A percentile compares a stretch with the other conserved stretches of the same genome.
Conservation (phyloP, 495 filamentous ascomycete genomes). For the Xylaria acuta region DNA sequence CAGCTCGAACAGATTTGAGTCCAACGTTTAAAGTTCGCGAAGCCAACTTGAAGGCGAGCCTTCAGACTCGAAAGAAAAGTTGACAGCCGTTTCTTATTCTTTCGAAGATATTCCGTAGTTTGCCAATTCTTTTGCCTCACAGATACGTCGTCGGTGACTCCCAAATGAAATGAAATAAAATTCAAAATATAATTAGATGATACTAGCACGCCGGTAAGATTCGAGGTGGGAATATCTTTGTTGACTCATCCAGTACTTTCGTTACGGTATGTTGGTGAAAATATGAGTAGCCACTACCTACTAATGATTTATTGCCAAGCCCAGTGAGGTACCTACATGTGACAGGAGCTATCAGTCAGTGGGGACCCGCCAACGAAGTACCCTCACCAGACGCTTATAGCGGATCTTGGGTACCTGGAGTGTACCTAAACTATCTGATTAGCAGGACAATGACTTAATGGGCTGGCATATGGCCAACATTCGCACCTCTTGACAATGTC, state of each 20-base stretch:
- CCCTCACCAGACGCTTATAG: not conserved
- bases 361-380: not conserved
- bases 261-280: not conserved
- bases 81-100: not conserved
- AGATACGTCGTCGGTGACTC: not conserved
- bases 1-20: constrained; percentile 33
- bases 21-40: constrained; percentile 19
- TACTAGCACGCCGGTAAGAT: not conserved
- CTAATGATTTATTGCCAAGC: constrained; percentile 10
- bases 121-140: not conserved
- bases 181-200: not conserved
- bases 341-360: not conserved
- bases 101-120: not conserved
- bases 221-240: constrained; percentile 17
- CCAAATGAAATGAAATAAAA: not conserved
- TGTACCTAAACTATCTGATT: not conserved
- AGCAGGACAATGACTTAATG: not conserved
- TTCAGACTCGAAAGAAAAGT: not conserved
- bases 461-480: not conserved
- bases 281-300: not conserved
- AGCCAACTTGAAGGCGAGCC: constrained; percentile 36
- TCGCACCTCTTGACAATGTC: constrained; percentile 2
- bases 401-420: not conserved
- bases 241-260: constrained; percentile 14
- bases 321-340: not conserved